phyloP scores from a whole-genome alignment of 1,284 basidiomycete genomes.

The Wolfiporia cocos region DNA sequence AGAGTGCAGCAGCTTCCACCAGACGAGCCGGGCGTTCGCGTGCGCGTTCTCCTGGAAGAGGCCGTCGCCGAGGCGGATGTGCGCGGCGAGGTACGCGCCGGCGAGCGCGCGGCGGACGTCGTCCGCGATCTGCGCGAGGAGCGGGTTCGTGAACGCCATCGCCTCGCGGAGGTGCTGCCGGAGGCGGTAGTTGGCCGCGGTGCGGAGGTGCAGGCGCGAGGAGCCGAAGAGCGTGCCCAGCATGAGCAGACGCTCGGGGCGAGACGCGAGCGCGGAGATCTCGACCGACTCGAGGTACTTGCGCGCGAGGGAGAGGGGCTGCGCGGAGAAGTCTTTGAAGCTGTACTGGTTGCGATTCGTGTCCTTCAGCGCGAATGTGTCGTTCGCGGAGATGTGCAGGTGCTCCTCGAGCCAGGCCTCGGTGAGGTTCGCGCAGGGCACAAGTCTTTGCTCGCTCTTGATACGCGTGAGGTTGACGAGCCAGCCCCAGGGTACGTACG shows the following conservation, averaged over 20 bases:
- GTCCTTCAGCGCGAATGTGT: conserved; percentile 48
- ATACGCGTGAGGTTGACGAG: conserved; percentile 48
- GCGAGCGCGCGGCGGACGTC: conserved; percentile 40
- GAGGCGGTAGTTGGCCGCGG: conserved; percentile 30
- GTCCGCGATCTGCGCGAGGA: conserved; percentile 35
- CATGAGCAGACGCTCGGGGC: conserved; percentile 44
- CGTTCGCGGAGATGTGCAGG: conserved; percentile 32
- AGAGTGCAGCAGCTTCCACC: conserved; percentile 49
- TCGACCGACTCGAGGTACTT: conserved; percentile 39
- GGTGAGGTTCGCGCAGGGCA: conserved; percentile 43
- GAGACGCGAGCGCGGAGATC: conserved; percentile 34
- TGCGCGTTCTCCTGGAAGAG: conserved; percentile 41
- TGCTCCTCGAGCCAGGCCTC: conserved; percentile 38
- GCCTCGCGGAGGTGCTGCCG: conserved; percentile 40
- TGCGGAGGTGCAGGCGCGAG: conserved; percentile 49
- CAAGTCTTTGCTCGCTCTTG: conserved; percentile 31
- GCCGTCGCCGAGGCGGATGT: conserved; percentile 65
- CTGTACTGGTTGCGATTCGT: conserved; percentile 54
- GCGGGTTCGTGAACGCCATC: conserved; percentile 48
- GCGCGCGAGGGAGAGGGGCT: conserved; percentile 12
- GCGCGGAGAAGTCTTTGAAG: conserved; percentile 48
- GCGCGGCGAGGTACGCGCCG: conserved; percentile 53
- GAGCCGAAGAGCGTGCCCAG: conserved; percentile 68
- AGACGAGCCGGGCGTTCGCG: conserved; percentile 39
- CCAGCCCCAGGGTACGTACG: conserved; percentile 61